Percentiles rank a stretch among this genome's conserved stretches.
These are phyloP conservation scores for Penicillium sclerotigenum DNA, from an alignment of 2,329 filamentous ascomycete genomes.

Conservation along the genomic window DNA sequence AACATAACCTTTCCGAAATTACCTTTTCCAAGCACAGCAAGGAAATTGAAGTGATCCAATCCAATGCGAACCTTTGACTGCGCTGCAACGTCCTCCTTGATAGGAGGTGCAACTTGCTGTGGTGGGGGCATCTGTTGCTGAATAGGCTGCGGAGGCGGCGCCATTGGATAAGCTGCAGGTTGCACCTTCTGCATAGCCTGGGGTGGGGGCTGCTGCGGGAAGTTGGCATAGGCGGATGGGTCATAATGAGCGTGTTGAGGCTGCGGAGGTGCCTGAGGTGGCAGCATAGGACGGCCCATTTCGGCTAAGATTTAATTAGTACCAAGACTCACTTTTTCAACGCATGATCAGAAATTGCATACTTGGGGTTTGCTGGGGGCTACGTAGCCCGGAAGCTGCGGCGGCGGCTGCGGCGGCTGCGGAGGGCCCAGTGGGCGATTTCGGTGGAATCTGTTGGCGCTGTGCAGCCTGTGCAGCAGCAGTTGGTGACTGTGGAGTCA, in stretches of 20 bases:
- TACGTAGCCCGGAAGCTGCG: slow-evolving; percentile 47
- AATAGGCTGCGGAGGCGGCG: slow-evolving; percentile 23
- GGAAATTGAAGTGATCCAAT: slow-evolving; percentile 97
- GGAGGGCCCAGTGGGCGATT: slow-evolving; percentile 49
- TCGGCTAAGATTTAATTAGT: slow-evolving; percentile 38
- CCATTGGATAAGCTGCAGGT: slow-evolving; percentile 28
- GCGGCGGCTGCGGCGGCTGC: slow-evolving; percentile 50
- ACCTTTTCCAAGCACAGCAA: slow-evolving; percentile 95
- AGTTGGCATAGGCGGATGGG: slow-evolving; percentile 41
- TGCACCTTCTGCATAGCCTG: slow-evolving; percentile 28
- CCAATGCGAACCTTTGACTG: slow-evolving; percentile 67
- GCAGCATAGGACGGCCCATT: slow-evolving; percentile 38
- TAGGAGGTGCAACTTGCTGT: slow-evolving; percentile 18
- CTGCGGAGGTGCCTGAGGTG: slow-evolving; percentile 33
- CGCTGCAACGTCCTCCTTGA: slow-evolving; percentile 32
- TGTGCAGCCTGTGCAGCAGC: slow-evolving; percentile 25
- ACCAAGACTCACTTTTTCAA: neutral
- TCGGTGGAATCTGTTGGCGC: slow-evolving; percentile 47
- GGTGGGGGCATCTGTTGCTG: slow-evolving; percentile 24
- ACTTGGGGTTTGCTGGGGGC: slow-evolving; percentile 43
- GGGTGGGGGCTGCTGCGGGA: slow-evolving; percentile 31
- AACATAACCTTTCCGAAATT: slow-evolving; percentile 99
- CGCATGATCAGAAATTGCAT: slow-evolving; percentile 10
- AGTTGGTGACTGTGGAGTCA: slow-evolving; percentile 47
- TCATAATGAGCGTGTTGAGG: slow-evolving; percentile 48